Evolutionary conservation across 257 asterid species (phyloP).

Genomic region (Gentiana macrophylla): DNA sequence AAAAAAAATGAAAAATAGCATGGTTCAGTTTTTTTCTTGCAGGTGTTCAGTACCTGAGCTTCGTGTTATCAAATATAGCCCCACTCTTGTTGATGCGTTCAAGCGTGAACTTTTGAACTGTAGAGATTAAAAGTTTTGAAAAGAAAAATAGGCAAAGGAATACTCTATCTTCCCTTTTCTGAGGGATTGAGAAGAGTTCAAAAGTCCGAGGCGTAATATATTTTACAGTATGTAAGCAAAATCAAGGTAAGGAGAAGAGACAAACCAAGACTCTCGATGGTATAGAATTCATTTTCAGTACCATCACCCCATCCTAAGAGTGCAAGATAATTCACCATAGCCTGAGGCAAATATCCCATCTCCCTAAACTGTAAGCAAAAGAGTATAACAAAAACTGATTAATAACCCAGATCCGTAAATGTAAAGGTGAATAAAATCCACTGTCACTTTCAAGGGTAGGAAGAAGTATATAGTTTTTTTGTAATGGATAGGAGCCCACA

Average conservation of each 20-base stretch:
- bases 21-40: too few species aligned
- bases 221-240: slow-evolving; percentile 7
- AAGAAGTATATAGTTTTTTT: neutral
- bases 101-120: slow-evolving; percentile 80
- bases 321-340: slow-evolving; percentile 91
- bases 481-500: neutral
- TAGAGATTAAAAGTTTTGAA: slow-evolving; percentile 16
- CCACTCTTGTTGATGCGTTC: slow-evolving; percentile 94
- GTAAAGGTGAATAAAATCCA: slow-evolving; percentile 2
- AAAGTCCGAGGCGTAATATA: neutral
- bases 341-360: slow-evolving; percentile 82
- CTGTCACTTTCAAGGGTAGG: neutral
- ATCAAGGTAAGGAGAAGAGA: slow-evolving; percentile 10
- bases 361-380: slow-evolving; percentile 65
- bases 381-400: slow-evolving; percentile 13
- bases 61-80: slow-evolving; percentile 74
- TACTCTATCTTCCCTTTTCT: neutral
- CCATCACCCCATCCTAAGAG: slow-evolving; percentile 99
- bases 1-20: too few species aligned
- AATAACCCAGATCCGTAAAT: neutral
- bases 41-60: slow-evolving; percentile 56
- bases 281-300: slow-evolving; percentile 81
- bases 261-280: slow-evolving; percentile 81
- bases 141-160: neutral
- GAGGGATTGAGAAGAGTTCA: neutral